A percentile compares a stretch with the other conserved stretches of the same genome.
Conservation (phyloP, 2,329 filamentous ascomycete species). For the Fusarium siculi region DNA sequence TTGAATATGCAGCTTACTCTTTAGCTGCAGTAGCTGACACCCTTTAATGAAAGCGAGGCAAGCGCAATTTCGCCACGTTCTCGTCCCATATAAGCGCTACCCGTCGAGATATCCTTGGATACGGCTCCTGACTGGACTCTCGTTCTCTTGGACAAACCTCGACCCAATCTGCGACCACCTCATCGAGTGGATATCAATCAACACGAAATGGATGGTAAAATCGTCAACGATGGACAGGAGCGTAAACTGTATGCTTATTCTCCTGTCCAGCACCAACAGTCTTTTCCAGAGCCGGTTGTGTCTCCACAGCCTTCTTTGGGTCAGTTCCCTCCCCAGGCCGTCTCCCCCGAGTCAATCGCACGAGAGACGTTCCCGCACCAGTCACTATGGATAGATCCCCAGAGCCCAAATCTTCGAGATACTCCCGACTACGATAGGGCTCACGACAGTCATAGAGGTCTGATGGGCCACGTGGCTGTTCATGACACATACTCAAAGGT, state of each 20-base stretch:
- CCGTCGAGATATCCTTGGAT: not conserved
- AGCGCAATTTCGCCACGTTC: not conserved
- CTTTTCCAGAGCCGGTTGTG: not conserved
- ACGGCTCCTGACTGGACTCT: not conserved
- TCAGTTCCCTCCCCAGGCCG: not conserved
- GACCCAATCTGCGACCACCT: not conserved
- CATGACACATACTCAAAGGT: not conserved
- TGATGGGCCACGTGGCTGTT: not conserved
- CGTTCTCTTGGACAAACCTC: not conserved
- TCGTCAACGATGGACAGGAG: not conserved
- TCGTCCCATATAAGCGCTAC: not conserved
- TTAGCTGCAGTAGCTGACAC: slow-evolving; percentile 6
- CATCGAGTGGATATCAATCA: not conserved
- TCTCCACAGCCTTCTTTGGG: slow-evolving; percentile 2
- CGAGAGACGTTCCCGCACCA: not conserved
- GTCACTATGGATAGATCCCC: slow-evolving; percentile 21
- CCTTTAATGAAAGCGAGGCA: not conserved
- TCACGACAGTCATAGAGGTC: slow-evolving; percentile 6
- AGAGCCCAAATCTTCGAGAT: slow-evolving; percentile 19
- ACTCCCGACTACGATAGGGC: slow-evolving; percentile 3
- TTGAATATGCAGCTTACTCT: slow-evolving; percentile 8
- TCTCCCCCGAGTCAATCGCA: slow-evolving; percentile 5
- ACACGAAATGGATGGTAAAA: slow-evolving; percentile 7
- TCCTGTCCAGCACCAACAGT: not conserved
- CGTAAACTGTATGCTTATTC: not conserved